Evolutionary conservation across 352 stramenopile species (phyloP).

Genomic region (Peronospora belbahrii): DNA sequence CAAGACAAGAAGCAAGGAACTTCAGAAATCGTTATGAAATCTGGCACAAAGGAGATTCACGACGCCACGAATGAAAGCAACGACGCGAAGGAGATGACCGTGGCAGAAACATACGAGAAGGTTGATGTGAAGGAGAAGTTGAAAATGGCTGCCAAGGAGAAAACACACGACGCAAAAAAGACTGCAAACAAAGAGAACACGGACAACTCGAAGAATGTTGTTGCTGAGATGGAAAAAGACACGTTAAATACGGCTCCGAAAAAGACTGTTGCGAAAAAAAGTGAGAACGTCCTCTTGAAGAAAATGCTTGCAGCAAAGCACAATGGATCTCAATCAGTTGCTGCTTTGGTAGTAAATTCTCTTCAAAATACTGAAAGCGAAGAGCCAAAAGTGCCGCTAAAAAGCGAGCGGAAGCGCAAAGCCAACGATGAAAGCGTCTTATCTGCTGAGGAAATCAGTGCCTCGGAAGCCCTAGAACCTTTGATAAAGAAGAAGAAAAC

Average conservation of each 20-base stretch:
- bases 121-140: constrained; percentile 4
- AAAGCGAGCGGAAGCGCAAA: constrained; percentile 21
- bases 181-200: constrained; percentile 7
- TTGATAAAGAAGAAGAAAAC: constrained; percentile 27
- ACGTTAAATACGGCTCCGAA: constrained; percentile 7
- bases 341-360: constrained; percentile 15
- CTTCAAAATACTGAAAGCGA: constrained; percentile 9
- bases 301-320: constrained; percentile 30
- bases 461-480: constrained; percentile 8
- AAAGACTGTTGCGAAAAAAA: constrained; percentile 22
- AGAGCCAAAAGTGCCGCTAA: background rate
- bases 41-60: constrained; percentile 5
- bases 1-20: constrained; percentile 8
- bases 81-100: constrained; percentile 4
- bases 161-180: constrained; percentile 7
- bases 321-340: constrained; percentile 13
- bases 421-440: constrained; percentile 10
- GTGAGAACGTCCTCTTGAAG: constrained; percentile 24
- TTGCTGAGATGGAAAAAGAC: constrained; percentile 2
- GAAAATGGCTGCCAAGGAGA: constrained; percentile 8
- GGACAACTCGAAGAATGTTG: constrained; percentile 3
- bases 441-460: background rate
- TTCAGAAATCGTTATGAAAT: background rate
- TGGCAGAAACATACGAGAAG: background rate
- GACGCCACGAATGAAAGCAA: background rate